phyloP scores from a whole-genome alignment of 352 stramenopile genomes.

The Pythium chondricola region DNA sequence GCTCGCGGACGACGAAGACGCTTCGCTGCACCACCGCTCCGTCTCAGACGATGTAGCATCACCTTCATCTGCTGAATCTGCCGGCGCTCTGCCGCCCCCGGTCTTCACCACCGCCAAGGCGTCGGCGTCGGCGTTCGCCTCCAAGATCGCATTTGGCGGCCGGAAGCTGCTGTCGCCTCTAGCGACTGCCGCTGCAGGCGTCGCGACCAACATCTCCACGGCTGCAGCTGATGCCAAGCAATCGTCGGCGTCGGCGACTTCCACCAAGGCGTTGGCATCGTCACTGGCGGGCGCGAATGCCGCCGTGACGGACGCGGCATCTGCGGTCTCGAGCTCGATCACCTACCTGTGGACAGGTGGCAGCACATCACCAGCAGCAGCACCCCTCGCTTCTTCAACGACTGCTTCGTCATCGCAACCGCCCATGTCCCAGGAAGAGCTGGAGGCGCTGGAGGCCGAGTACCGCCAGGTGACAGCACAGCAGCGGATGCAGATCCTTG shows the following conservation, averaged over 20 bases:
- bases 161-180: constrained; percentile 51
- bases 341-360: constrained; percentile 8
- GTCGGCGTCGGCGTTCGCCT: constrained; percentile 38
- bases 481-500: constrained; percentile 65
- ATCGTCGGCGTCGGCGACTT: background rate
- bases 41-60: constrained; percentile 20
- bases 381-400: constrained; percentile 2
- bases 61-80: constrained; percentile 12
- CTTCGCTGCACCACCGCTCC: constrained; percentile 5
- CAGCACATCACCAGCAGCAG: background rate
- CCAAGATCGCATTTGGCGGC: constrained; percentile 46
- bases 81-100: constrained; percentile 31
- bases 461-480: constrained; percentile 49
- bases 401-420: background rate
- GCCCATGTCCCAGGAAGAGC: constrained; percentile 7
- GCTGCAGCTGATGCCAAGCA: background rate
- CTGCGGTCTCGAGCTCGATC: constrained; percentile 16
- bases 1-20: constrained; percentile 13
- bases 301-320: constrained; percentile 14
- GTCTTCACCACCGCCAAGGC: constrained; percentile 30
- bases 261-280: constrained; percentile 4
- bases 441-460: constrained; percentile 26
- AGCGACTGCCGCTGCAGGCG: constrained; percentile 1
- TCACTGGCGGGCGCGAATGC: constrained; percentile 10
- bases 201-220: constrained; percentile 8